Evolutionary conservation across 1,284 basidiomycete genomes (phyloP), one percentile per base, ranked within the genome.

Genomic region (Volvariella volvacea): DNA sequence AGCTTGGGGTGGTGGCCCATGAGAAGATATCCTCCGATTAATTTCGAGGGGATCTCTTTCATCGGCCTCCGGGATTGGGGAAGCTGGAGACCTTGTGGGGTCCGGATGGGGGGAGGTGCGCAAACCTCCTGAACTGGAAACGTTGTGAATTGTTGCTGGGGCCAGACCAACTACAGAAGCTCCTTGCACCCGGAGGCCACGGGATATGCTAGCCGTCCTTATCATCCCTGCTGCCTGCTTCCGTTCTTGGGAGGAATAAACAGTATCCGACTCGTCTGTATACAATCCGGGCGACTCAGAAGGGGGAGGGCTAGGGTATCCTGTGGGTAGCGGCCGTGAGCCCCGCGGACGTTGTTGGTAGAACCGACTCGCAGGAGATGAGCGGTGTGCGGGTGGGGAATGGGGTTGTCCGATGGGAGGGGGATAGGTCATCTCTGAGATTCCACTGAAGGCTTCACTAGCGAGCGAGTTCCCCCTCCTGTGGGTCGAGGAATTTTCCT

Each of bases 391-490:
- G 20, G 20, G 48, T 34, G 33, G 28, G 30, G 39, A 40, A 36
- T n/a, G n/a, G n/a, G 41, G 39, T 43, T 42, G 44, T 39, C 22
- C 54, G 46, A 45, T 37, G 42, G 32, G 48, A 42, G 71, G 73
- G 12, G 70, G 71, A 52, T 76, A 76, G 6, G 73, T 73, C 65
- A 73, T 68, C 53, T 76, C 73, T 2, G 73, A 76, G 43, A 72
- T 65, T 12, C 66, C 66, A 52, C 71, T 74, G 46, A 66, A 49
- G n/a, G 65, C 64, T 53, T 68, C 65, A 50, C 67, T 68, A 33
- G 57, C 52, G 45, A 55, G 53, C 14, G 63, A 69, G 31, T 52
- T 50, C 21, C 58, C 61, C 41, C 54, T 57, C 30, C 53, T 56
- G 44, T 53, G 52, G 14, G 52, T 49, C n/a, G 63, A 55, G 31